Evolutionary conservation across 768 basidiomycete species (phyloP).

Genomic region (Amanita pseudoporphyria): DNA sequence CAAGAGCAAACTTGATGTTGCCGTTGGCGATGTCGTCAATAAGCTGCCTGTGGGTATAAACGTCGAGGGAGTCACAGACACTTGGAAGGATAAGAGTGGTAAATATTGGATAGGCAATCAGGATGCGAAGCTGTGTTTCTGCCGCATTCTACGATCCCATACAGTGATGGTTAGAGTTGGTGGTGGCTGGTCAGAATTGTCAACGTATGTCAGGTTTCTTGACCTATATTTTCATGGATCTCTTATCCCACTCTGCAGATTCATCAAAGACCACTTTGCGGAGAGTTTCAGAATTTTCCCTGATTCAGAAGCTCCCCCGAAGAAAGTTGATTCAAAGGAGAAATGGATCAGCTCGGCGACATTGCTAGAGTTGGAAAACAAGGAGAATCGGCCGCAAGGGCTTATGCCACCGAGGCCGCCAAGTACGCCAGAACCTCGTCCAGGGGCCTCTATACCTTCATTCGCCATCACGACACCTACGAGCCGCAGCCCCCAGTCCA

Average conservation of each 20-base stretch:
- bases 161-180: slow-evolving; percentile 97
- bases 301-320: slow-evolving; percentile 44
- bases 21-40: slow-evolving; percentile 89
- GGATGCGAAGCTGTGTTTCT: slow-evolving; percentile 85
- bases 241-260: slow-evolving; percentile 33
- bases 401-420: slow-evolving; percentile 30
- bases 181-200: slow-evolving; percentile 89
- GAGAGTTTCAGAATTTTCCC: slow-evolving; percentile 69
- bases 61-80: slow-evolving; percentile 69
- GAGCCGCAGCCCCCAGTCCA: slow-evolving; percentile 39
- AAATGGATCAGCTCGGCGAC: slow-evolving; percentile 81
- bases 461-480: slow-evolving; percentile 56
- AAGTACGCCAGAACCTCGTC: slow-evolving; percentile 60
- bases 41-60: slow-evolving; percentile 78
- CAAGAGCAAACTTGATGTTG: slow-evolving; percentile 87
- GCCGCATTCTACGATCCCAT: slow-evolving; percentile 82
- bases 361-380: slow-evolving; percentile 45
- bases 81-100: slow-evolving; percentile 88
- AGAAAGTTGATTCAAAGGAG: slow-evolving; percentile 37
- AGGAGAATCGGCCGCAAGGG: slow-evolving; percentile 11
- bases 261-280: slow-evolving; percentile 80
- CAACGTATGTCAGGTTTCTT: slow-evolving; percentile 48
- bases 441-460: slow-evolving; percentile 45
- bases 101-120: slow-evolving; percentile 96
- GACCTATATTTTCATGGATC: background rate